These are phyloP conservation scores for Backusella parvicylindrica DNA, from an alignment of 192 early-diverging fungal genomes.

Conservation along the genomic window DNA sequence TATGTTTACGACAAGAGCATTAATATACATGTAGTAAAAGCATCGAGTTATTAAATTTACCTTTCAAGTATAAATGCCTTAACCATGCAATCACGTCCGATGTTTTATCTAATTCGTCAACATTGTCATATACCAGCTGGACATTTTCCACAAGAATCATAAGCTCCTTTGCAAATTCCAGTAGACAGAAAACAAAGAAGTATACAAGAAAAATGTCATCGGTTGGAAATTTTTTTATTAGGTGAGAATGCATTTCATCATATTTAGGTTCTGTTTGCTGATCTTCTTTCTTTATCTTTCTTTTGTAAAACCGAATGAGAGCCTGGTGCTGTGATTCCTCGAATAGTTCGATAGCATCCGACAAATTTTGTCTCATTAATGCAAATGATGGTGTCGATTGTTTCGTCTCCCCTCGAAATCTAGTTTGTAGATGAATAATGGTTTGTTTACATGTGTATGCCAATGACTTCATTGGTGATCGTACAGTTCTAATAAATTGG, in stretches of 20 bases:
- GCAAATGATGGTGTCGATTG: not conserved
- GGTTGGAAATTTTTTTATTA: slow-evolving; percentile 14
- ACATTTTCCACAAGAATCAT: slow-evolving; percentile 35
- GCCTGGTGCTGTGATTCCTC: slow-evolving; percentile 43
- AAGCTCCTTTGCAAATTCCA: slow-evolving; percentile 70
- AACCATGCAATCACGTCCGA: not conserved
- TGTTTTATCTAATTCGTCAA: not conserved
- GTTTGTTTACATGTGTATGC: slow-evolving; percentile 51
- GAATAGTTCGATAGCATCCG: slow-evolving; percentile 43
- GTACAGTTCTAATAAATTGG: slow-evolving; percentile 43
- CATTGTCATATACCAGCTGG: not conserved
- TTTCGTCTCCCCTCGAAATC: slow-evolving; percentile 27
- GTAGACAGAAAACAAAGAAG: slow-evolving; percentile 73
- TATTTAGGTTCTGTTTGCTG: not conserved
- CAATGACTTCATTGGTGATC: slow-evolving; percentile 48
- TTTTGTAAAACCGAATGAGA: slow-evolving; percentile 40
- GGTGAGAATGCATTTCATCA: slow-evolving; percentile 18
- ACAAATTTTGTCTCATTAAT: slow-evolving; percentile 32
- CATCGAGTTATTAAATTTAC: not conserved
- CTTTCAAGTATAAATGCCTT: not conserved
- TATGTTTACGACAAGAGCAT: not conserved
- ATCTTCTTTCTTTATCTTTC: not conserved
- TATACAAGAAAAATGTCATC: slow-evolving; percentile 73
- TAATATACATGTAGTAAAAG: not conserved
- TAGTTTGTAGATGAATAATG: slow-evolving; percentile 42